These are phyloP conservation scores for Cladobotryum protrusum DNA, from an alignment of 2,329 filamentous ascomycete genomes.

Conservation along the genomic window DNA sequence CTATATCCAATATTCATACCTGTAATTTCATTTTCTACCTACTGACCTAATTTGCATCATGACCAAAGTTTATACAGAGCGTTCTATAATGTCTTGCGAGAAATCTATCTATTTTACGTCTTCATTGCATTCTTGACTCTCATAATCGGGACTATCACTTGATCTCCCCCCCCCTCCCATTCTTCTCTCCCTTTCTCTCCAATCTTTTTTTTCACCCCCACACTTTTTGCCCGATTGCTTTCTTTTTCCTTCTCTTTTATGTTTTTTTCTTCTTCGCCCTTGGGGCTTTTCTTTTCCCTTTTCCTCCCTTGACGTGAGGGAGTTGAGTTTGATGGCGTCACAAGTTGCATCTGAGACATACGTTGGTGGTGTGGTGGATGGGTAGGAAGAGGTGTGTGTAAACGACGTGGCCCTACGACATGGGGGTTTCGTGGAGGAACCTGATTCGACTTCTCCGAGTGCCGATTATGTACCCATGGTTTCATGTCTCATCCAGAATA, in stretches of 20 bases:
- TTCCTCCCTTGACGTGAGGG: neutral
- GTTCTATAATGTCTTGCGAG: neutral
- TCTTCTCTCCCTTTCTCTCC: too few relatives aligned
- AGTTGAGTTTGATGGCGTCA: neutral
- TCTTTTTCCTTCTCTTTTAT: neutral
- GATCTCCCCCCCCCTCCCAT: too few relatives aligned
- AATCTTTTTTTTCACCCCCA: too few relatives aligned
- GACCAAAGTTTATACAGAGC: slow-evolving; percentile 8
- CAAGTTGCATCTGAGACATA: slow-evolving; percentile 1
- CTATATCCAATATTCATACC: slow-evolving; percentile 15
- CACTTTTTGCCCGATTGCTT: too few relatives aligned
- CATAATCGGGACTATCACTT: too few relatives aligned
- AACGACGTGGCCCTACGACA: too few relatives aligned
- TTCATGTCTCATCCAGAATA: too few relatives aligned
- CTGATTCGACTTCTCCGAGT: too few relatives aligned
- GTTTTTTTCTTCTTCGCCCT: neutral
- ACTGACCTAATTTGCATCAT: slow-evolving; percentile 12
- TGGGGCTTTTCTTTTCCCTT: neutral
- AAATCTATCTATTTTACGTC: neutral
- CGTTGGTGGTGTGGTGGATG: too few relatives aligned
- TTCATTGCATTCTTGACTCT: neutral
- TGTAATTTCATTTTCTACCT: slow-evolving; percentile 15
- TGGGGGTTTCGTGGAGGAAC: too few relatives aligned
- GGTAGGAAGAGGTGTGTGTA: too few relatives aligned
- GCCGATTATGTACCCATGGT: too few relatives aligned